These are phyloP conservation scores for Epichloe hybrida DNA, from an alignment of 2,329 filamentous ascomycete genomes.

Conservation along the genomic window DNA sequence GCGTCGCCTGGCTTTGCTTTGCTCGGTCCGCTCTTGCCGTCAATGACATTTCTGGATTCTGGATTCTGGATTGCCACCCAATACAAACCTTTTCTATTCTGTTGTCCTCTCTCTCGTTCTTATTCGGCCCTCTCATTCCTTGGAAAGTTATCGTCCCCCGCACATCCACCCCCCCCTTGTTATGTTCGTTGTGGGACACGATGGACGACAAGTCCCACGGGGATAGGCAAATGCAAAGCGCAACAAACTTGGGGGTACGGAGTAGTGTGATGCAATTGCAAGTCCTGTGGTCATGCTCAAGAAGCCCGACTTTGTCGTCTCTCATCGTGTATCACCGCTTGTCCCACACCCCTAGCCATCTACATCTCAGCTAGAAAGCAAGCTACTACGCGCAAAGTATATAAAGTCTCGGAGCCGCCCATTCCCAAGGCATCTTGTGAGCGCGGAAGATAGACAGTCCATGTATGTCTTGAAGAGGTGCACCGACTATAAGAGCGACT, in stretches of 20 bases:
- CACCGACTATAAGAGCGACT: too few species aligned
- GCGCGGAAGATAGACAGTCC: neutral
- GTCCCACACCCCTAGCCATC: neutral
- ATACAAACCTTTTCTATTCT: too few species aligned
- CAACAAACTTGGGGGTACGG: neutral
- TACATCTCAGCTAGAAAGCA: neutral
- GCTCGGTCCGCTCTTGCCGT: too few species aligned
- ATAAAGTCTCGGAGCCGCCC: slow-evolving; percentile 7
- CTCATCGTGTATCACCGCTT: neutral
- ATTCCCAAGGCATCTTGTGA: neutral
- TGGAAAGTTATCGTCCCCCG: too few species aligned
- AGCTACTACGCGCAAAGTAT: slow-evolving; percentile 1
- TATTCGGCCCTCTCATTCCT: too few species aligned
- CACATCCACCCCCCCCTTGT: neutral
- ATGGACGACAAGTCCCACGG: neutral
- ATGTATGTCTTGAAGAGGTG: neutral
- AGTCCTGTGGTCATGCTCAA: neutral
- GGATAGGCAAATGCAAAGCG: neutral
- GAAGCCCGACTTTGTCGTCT: neutral
- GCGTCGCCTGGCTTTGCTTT: too few species aligned
- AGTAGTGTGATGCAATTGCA: neutral
- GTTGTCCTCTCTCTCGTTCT: too few species aligned
- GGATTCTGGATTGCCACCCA: too few species aligned
- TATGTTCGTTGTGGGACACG: neutral
- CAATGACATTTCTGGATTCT: too few species aligned